phyloP scores from a whole-genome alignment of 495 filamentous ascomycete genomes.

The Aspergillus saccharolyticus region DNA sequence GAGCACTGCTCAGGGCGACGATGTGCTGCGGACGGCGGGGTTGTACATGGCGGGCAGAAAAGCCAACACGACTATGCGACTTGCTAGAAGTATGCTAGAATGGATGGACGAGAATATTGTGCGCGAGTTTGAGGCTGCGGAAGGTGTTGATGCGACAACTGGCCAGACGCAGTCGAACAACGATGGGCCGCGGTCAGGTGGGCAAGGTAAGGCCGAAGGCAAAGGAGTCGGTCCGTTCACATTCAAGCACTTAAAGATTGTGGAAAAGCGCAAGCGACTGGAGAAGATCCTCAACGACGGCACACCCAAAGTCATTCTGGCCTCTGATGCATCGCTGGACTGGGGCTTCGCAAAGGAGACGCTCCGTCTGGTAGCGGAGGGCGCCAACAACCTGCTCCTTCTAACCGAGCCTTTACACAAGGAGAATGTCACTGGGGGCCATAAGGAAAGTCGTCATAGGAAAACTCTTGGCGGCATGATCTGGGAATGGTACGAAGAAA shows the following conservation, averaged over 20 bases:
- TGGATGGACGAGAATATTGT: slow-evolving; percentile 98
- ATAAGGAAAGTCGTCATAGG: slow-evolving; percentile 27
- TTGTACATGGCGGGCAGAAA: slow-evolving; percentile 80
- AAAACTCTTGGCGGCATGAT: slow-evolving; percentile 53
- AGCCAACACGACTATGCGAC: slow-evolving; percentile 74
- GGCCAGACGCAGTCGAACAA: slow-evolving; percentile 38
- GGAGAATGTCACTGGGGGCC: slow-evolving; percentile 29
- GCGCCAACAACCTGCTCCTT: slow-evolving; percentile 75
- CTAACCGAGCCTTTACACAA: slow-evolving; percentile 64
- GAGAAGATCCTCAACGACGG: slow-evolving; percentile 52
- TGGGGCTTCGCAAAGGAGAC: slow-evolving; percentile 96
- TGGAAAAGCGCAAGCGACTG: slow-evolving; percentile 70
- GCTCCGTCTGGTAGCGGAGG: slow-evolving; percentile 64
- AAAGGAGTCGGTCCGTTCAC: slow-evolving; percentile 74
- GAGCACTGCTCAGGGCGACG: slow-evolving; percentile 34
- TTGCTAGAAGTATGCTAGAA: slow-evolving; percentile 92
- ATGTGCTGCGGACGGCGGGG: slow-evolving; percentile 60
- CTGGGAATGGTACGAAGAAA: slow-evolving; percentile 70
- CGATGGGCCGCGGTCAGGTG: slow-evolving; percentile 31
- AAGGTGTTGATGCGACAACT: slow-evolving; percentile 42
- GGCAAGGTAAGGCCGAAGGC: slow-evolving; percentile 32
- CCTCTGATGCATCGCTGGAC: slow-evolving; percentile 81
- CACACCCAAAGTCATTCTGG: slow-evolving; percentile 74
- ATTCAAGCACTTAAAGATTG: slow-evolving; percentile 76
- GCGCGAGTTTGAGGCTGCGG: slow-evolving; percentile 81